Base-by-base conservation (phyloP, 139 green algal species). In the Diplosphaera chodatii region DNA sequence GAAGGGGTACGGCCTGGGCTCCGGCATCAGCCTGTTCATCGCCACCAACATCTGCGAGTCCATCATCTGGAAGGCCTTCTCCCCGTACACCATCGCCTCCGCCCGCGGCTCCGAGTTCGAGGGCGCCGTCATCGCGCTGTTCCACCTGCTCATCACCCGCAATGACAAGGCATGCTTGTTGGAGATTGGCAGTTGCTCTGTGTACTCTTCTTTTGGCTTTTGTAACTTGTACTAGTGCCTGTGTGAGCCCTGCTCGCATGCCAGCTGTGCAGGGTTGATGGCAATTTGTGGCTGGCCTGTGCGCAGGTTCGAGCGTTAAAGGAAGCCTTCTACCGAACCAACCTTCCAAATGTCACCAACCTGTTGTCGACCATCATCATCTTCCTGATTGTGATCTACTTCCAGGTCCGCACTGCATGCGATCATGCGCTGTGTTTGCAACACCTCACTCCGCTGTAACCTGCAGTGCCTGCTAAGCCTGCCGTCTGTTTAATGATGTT, bases 21-120 rank as follows among this genome's bases (percentile, higher is more conserved):
- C 89, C 25, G 96, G 93, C 66, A 99, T 99, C 75, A 98, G 93
- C 25, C 91, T 99, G 40, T 99, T 99, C 89, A 99, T 99, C 71
- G 96, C 96, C 74, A 99, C 96, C 72, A 99, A 99, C 89, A 98
- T 99, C 78, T 99, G 96, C 84, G 96, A 99, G 81, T 92, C 73
- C 72, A 98, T 99, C 82, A 95, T 99, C 85, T 99, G 96, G 96
- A 98, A 99, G 86, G 92, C 96, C 13, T 99, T 99, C 89, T 90
- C 69, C 63, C 87, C 86, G 2, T 95, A 91, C 80, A 94, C 92
- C 48, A 82, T 97, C 56, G 64, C 55, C 75, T 81, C 67, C 40
- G 88, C 90, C 0, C 83, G 90, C 13, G 96, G 95, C 55, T 80
- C 91, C 25, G 92, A 99, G 87, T 99, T 99, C 79, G 96, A 99